phyloP scores from a whole-genome alignment of 2,329 filamentous ascomycete genomes.

The Chalaropsis thielavioides region DNA sequence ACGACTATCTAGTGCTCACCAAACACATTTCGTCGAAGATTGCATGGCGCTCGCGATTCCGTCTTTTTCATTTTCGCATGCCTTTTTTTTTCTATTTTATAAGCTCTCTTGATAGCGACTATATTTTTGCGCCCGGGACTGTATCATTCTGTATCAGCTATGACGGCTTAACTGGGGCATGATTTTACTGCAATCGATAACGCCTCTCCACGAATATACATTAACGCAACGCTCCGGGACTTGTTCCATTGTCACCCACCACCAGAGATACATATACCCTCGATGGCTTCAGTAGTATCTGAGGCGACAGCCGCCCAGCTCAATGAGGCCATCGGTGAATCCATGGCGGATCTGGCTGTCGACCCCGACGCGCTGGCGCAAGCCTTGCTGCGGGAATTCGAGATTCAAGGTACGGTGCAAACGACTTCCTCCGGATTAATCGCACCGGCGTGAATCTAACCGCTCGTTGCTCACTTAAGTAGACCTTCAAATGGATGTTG shows the following conservation, averaged over 20 bases:
- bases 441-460: not conserved
- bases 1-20: constrained; percentile 2
- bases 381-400: constrained; percentile 17
- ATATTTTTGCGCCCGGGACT: constrained; percentile 5
- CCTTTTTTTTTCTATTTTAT: not conserved
- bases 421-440: not conserved
- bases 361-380: constrained; percentile 17
- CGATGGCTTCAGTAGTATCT: constrained; percentile 14
- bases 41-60: constrained; percentile 8
- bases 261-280: not conserved
- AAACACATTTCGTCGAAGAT: constrained; percentile 14
- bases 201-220: not conserved
- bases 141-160: constrained; percentile 3
- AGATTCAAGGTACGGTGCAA: constrained; percentile 13
- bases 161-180: constrained; percentile 17
- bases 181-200: constrained; percentile 10
- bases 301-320: constrained; percentile 14
- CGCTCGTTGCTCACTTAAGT: not conserved
- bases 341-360: constrained; percentile 10
- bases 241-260: not conserved
- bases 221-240: not conserved
- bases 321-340: constrained; percentile 5
- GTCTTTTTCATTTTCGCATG: not conserved
- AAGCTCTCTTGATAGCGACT: not conserved
- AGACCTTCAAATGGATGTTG: not conserved